Conservation (phyloP, 768 basidiomycete genomes). For the Phylloporus sp. region DNA sequence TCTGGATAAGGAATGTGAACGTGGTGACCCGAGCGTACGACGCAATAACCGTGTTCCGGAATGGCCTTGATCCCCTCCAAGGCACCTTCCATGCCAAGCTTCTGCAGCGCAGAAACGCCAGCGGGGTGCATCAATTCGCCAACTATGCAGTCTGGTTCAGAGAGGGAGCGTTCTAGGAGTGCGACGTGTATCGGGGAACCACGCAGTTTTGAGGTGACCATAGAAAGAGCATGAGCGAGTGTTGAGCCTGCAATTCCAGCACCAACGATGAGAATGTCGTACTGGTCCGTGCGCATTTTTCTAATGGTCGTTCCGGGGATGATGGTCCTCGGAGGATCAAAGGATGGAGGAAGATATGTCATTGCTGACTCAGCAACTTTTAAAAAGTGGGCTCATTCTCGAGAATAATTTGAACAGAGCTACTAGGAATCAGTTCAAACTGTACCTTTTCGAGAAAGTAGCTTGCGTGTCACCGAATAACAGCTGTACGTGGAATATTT, state of each 20-base stretch:
- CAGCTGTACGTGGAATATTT: neutral
- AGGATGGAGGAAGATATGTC: neutral
- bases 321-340: neutral
- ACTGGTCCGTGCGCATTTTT: conserved; percentile 29
- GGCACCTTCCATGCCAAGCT: conserved; percentile 72
- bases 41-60: conserved; percentile 81
- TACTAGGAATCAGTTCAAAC: too few species aligned
- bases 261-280: conserved; percentile 87
- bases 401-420: too few species aligned
- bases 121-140: conserved; percentile 96
- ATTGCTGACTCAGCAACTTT: conserved; percentile 16
- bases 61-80: conserved; percentile 89
- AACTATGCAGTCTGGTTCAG: conserved; percentile 94
- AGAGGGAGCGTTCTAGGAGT: conserved; percentile 85
- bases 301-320: neutral
- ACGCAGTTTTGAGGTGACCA: conserved; percentile 39
- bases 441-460: too few species aligned
- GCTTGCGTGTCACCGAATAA: too few species aligned
- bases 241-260: conserved; percentile 88
- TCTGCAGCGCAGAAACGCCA: conserved; percentile 70
- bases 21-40: conserved; percentile 52
- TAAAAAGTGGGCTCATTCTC: conserved; percentile 9
- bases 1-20: conserved; percentile 91
- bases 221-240: conserved; percentile 81
- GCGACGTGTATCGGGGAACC: conserved; percentile 67